Evolutionary conservation across 2,329 filamentous ascomycete genomes (phyloP).

Genomic region (Aureobasidium sp.): DNA sequence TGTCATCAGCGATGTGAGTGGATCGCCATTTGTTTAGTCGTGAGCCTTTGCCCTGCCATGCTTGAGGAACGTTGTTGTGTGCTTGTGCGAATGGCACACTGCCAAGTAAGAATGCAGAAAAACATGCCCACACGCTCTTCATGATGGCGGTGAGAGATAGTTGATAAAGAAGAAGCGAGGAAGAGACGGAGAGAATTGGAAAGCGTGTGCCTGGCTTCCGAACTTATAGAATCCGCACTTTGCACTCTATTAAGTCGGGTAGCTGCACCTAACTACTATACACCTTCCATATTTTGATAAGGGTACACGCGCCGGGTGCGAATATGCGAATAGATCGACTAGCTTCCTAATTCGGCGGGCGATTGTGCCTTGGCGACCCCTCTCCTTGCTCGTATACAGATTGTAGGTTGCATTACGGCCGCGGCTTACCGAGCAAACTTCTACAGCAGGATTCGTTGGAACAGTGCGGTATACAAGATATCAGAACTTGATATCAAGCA

Average conservation of each 20-base stretch:
- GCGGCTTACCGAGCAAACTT: not conserved
- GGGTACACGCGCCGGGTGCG: not conserved
- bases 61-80: not conserved
- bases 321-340: not conserved
- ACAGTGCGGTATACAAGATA: not conserved
- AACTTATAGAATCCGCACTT: not conserved
- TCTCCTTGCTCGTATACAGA: not conserved
- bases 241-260: not conserved
- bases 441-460: not conserved
- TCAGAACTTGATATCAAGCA: not conserved
- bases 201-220: not conserved
- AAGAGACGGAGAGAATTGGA: not conserved
- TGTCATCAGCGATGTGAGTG: not conserved
- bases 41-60: not conserved
- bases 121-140: not conserved
- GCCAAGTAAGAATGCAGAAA: constrained; percentile 1
- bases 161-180: not conserved
- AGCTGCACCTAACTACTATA: not conserved
- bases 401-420: not conserved
- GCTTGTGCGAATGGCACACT: not conserved
- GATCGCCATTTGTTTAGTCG: not conserved
- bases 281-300: constrained; percentile 1
- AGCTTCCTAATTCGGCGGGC: constrained; percentile 5
- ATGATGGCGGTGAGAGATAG: not conserved
- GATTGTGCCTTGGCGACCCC: not conserved